These are phyloP conservation scores for Salinomyces thailandicus DNA, from an alignment of 2,329 filamentous ascomycete species.

Conservation along the genomic window DNA sequence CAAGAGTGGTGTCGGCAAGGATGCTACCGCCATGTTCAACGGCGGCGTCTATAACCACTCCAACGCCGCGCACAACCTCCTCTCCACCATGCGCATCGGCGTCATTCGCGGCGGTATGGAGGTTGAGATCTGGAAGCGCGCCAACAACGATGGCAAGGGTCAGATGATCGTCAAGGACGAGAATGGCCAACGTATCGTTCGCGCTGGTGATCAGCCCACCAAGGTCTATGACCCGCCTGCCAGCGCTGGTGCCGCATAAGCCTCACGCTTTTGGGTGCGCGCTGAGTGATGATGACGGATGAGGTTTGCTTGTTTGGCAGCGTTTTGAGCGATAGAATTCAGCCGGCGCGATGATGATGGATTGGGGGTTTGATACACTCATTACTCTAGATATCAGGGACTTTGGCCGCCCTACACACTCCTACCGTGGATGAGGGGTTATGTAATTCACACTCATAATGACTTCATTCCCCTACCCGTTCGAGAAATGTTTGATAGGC, in stretches of 20 bases:
- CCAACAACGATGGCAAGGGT: constrained; percentile 75
- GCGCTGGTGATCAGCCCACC: constrained; percentile 76
- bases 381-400: too few species aligned
- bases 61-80: constrained; percentile 79
- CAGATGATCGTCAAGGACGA: constrained; percentile 70
- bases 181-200: constrained; percentile 68
- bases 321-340: too few species aligned
- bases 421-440: too few species aligned
- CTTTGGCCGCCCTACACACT: too few species aligned
- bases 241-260: constrained; percentile 70
- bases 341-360: too few species aligned
- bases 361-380: too few species aligned
- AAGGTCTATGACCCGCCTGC: constrained; percentile 69
- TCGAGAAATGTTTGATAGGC: too few species aligned
- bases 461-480: too few species aligned
- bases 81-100: constrained; percentile 79
- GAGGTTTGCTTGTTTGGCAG: too few species aligned
- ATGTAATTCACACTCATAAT: too few species aligned
- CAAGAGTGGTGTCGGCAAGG: constrained; percentile 70
- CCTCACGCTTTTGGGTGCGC: too few species aligned
- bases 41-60: constrained; percentile 83
- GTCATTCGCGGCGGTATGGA: constrained; percentile 79
- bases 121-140: constrained; percentile 87
- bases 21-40: constrained; percentile 84
- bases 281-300: too few species aligned